Percentiles rank a stretch among this genome's conserved stretches.
Conservation (phyloP, 495 filamentous ascomycete genomes). For the Hypoxylon cercidicola region DNA sequence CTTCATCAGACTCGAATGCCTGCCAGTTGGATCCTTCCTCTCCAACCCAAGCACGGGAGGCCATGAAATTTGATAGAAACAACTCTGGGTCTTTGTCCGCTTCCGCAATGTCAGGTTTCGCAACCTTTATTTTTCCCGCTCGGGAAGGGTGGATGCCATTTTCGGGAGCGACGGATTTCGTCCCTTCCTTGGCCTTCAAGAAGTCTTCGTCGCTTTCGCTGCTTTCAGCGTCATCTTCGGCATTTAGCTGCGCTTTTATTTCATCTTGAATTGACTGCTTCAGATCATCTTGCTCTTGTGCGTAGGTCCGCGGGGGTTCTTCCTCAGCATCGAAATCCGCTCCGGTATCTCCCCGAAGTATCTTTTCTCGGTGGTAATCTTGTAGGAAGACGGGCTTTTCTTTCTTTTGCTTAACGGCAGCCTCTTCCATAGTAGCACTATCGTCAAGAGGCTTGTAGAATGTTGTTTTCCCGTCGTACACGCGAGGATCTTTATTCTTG, state of each 20-base stretch:
- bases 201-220: conserved; percentile 79
- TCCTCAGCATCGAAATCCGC: conserved; percentile 68
- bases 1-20: conserved; percentile 92
- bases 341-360: conserved; percentile 70
- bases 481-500: conserved; percentile 83
- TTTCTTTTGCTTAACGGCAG: conserved; percentile 60
- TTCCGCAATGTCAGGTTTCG: conserved; percentile 72
- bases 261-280: conserved; percentile 79
- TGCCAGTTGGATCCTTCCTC: conserved; percentile 66
- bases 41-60: conserved; percentile 87
- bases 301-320: conserved; percentile 72
- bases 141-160: conserved; percentile 59
- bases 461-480: conserved; percentile 80
- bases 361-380: conserved; percentile 90
- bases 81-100: conserved; percentile 92
- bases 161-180: conserved; percentile 30
- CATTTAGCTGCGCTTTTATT: conserved; percentile 72
- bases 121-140: conserved; percentile 57
- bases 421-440: conserved; percentile 46
- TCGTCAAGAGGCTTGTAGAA: conserved; percentile 79
- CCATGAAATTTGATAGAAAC: conserved; percentile 89
- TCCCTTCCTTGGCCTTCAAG: conserved; percentile 62
- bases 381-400: conserved; percentile 86
- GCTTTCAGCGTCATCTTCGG: conserved; percentile 60
- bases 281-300: conserved; percentile 84